Conservation (phyloP, 2,329 filamentous ascomycete genomes). For the Claviceps sp. region DNA sequence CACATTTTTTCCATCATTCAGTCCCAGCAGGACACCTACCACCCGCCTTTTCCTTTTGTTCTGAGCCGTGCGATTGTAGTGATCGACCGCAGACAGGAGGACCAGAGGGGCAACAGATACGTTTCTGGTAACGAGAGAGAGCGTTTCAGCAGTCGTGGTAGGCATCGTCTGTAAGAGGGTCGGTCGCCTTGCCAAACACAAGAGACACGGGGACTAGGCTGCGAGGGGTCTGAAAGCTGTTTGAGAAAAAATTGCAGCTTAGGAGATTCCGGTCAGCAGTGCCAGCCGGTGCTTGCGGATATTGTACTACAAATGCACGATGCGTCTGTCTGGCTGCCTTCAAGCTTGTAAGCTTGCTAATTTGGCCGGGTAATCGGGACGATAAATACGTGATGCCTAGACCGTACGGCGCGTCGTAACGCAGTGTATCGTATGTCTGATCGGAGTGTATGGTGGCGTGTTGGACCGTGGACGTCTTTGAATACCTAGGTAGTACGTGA, state of each 20-base stretch:
- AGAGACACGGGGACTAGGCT: not conserved
- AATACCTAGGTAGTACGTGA: not conserved
- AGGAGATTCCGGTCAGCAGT: not conserved
- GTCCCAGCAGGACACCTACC: constrained; percentile 84
- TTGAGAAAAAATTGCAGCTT: not conserved
- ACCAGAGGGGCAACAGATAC: constrained; percentile 97
- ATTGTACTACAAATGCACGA: not conserved
- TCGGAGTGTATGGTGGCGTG: not conserved
- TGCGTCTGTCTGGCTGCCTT: constrained; percentile 3
- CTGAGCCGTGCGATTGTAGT: constrained; percentile 84
- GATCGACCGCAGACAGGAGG: constrained; percentile 93
- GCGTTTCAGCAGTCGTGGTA: constrained; percentile 89
- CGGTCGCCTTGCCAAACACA: not conserved
- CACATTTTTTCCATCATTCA: constrained; percentile 93
- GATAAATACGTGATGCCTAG: not conserved
- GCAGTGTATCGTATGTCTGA: not conserved
- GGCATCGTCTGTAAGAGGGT: constrained; percentile 51
- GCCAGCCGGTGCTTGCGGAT: not conserved
- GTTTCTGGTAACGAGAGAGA: constrained; percentile 85
- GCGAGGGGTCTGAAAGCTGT: not conserved
- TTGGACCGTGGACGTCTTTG: not conserved
- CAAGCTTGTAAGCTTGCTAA: not conserved
- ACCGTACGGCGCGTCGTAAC: not conserved
- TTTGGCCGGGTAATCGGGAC: not conserved
- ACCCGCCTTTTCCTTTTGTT: constrained; percentile 80